A percentile compares a stretch with the other conserved stretches of the same genome.
Evolutionary conservation across 2,329 filamentous ascomycete genomes (phyloP).

Genomic region (Chaetomiaceae sp.): DNA sequence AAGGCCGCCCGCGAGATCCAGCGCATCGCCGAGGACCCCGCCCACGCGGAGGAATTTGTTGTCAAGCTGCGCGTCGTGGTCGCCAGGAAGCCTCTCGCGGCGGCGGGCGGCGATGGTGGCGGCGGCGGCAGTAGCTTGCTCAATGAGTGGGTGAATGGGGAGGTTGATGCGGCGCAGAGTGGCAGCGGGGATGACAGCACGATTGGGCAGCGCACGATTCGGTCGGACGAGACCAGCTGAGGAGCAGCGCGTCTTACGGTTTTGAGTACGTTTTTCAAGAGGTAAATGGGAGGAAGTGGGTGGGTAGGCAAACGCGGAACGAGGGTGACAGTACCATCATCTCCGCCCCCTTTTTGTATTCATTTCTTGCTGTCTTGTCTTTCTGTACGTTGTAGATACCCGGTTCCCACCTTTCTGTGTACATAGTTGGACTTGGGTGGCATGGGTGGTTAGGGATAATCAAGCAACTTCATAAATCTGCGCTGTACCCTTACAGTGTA

Average conservation of each 20-base stretch:
- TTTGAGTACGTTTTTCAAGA: not conserved
- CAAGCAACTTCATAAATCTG: no score
- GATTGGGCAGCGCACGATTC: slow-evolving; percentile 19
- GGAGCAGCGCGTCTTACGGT: not conserved
- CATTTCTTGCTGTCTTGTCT: slow-evolving; percentile 1
- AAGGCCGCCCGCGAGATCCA: slow-evolving; percentile 43
- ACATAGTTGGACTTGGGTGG: slow-evolving; percentile 9
- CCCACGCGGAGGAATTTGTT: slow-evolving; percentile 37
- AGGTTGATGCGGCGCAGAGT: slow-evolving; percentile 17
- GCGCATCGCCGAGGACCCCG: slow-evolving; percentile 40
- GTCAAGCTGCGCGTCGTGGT: slow-evolving; percentile 44
- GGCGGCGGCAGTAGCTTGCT: slow-evolving; percentile 28
- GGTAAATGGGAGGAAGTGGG: not conserved
- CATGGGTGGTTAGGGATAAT: no score
- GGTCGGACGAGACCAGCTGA: slow-evolving; percentile 18
- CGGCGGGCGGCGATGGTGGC: no score
- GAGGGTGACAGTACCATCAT: not conserved
- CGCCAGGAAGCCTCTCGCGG: slow-evolving; percentile 41
- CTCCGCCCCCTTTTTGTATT: not conserved
- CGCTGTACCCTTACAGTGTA: no score
- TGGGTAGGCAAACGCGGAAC: not conserved
- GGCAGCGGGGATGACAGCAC: slow-evolving; percentile 26
- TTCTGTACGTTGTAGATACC: slow-evolving; percentile 19
- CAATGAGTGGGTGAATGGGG: slow-evolving; percentile 22
- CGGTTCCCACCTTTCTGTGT: slow-evolving; percentile 6